A percentile compares a stretch with the other conserved stretches of the same genome.
phyloP scores from a whole-genome alignment of 192 early-diverging fungal species.

The Martensiomyces pterosporus region DNA sequence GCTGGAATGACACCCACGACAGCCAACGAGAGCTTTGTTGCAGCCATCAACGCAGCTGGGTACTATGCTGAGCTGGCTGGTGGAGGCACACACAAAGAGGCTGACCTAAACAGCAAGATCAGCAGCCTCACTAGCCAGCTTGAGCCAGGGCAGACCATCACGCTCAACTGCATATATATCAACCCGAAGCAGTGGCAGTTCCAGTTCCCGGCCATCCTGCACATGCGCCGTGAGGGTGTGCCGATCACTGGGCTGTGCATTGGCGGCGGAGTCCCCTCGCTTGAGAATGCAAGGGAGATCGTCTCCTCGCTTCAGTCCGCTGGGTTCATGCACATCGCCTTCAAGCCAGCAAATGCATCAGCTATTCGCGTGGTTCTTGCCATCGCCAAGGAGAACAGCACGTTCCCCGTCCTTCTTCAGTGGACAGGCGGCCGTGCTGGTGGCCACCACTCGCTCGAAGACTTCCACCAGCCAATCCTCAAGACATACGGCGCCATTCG shows the following conservation, averaged over 20 bases:
- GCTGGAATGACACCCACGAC: conserved; percentile 89
- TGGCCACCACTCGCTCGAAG: conserved; percentile 91
- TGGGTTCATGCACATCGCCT: conserved; percentile 75
- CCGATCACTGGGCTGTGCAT: conserved; percentile 85
- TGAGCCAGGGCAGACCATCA: conserved; percentile 78
- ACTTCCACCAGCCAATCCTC: conserved; percentile 84
- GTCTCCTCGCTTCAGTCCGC: conserved; percentile 66
- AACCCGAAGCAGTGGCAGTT: conserved; percentile 75
- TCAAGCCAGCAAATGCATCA: conserved; percentile 76
- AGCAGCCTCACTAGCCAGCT: conserved; percentile 68
- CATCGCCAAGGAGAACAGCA: conserved; percentile 74
- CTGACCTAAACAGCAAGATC: conserved; percentile 65
- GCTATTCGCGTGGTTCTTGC: conserved; percentile 72
- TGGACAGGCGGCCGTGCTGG: conserved; percentile 96
- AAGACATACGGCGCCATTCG: conserved; percentile 85
- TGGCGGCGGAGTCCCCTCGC: conserved; percentile 72
- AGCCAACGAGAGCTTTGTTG: conserved; percentile 71
- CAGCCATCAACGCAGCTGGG: conserved; percentile 82
- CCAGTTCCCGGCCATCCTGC: conserved; percentile 67
- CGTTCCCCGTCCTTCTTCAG: conserved; percentile 79
- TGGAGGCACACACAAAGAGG: conserved; percentile 71
- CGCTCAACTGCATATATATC: conserved; percentile 80
- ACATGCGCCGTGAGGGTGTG: conserved; percentile 72
- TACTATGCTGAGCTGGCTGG: conserved; percentile 91
- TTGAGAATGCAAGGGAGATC: conserved; percentile 76